Conservation (phyloP, 176 grass and related monocot genomes). For the Aegilops bicornis region DNA sequence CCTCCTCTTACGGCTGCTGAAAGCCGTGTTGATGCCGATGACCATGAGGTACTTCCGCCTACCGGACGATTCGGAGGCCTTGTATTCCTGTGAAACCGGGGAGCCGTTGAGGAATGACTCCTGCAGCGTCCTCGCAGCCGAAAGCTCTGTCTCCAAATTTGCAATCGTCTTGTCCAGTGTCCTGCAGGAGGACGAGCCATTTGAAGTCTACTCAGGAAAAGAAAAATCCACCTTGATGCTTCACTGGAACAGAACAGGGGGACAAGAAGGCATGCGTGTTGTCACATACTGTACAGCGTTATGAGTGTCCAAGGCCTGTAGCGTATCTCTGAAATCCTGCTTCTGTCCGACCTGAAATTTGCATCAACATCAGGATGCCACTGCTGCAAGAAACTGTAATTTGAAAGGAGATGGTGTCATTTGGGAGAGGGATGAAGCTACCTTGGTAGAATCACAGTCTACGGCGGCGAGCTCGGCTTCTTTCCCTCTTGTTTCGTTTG, state of each 20-base stretch:
- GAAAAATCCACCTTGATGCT: background rate
- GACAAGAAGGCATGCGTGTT: background rate
- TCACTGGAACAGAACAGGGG: background rate
- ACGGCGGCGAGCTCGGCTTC: slow-evolving; percentile 17
- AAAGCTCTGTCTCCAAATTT: slow-evolving; percentile 81
- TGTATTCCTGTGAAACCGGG: slow-evolving; percentile 65
- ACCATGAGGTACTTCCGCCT: slow-evolving; percentile 85
- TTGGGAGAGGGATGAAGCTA: slow-evolving; percentile 8
- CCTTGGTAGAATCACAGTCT: slow-evolving; percentile 60
- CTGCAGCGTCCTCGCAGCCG: slow-evolving; percentile 68
- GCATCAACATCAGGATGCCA: background rate
- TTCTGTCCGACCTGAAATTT: slow-evolving; percentile 44
- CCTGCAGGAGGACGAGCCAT: slow-evolving; percentile 25
- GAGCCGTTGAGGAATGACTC: slow-evolving; percentile 73
- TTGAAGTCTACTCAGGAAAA: slow-evolving; percentile 5
- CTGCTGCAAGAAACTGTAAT: background rate
- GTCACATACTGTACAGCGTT: slow-evolving; percentile 56
- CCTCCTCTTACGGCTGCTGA: slow-evolving; percentile 85
- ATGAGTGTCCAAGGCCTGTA: slow-evolving; percentile 27
- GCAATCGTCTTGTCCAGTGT: slow-evolving; percentile 76
- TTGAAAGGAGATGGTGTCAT: background rate
- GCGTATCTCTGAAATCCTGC: slow-evolving; percentile 26
- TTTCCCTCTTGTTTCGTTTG: slow-evolving; percentile 37
- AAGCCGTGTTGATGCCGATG: slow-evolving; percentile 92
- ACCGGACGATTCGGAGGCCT: slow-evolving; percentile 40